These are phyloP conservation scores for Phaffomyces opuntiae DNA, from an alignment of 805 yeast species.

Conservation along the genomic window DNA sequence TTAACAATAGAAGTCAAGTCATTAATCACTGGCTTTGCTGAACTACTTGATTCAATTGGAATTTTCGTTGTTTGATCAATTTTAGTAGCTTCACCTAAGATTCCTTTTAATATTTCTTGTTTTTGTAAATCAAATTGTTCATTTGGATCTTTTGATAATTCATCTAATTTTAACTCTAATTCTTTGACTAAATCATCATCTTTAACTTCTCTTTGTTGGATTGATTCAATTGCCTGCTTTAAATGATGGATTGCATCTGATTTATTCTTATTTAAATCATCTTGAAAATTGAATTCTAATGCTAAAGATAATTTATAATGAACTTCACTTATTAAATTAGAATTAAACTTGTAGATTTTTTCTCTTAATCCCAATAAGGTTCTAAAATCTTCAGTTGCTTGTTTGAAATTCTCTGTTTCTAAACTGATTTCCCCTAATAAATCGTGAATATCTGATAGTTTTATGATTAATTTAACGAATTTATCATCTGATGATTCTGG, in stretches of 20 bases:
- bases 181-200: slow-evolving; percentile 46
- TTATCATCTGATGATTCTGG: slow-evolving; percentile 25
- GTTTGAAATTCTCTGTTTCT: slow-evolving; percentile 81
- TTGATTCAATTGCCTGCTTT: slow-evolving; percentile 44
- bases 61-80: slow-evolving; percentile 20
- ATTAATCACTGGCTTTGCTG: slow-evolving; percentile 34
- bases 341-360: slow-evolving; percentile 40
- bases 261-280: slow-evolving; percentile 30
- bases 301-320: slow-evolving; percentile 79
- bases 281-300: slow-evolving; percentile 58
- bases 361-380: slow-evolving; percentile 48
- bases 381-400: slow-evolving; percentile 65
- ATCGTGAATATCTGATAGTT: slow-evolving; percentile 68
- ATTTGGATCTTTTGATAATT: slow-evolving; percentile 45
- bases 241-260: slow-evolving; percentile 48
- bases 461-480: slow-evolving; percentile 34
- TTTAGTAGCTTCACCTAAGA: slow-evolving; percentile 40
- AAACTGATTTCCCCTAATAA: slow-evolving; percentile 83
- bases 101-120: slow-evolving; percentile 46
- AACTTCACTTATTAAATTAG: slow-evolving; percentile 65
- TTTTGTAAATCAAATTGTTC: slow-evolving; percentile 44
- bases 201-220: slow-evolving; percentile 33
- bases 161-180: slow-evolving; percentile 47
- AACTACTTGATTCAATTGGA: slow-evolving; percentile 17
- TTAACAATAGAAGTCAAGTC: slow-evolving; percentile 59